Base-by-base conservation (phyloP, 2,329 filamentous ascomycete species). In the Alternaria postmessia region DNA sequence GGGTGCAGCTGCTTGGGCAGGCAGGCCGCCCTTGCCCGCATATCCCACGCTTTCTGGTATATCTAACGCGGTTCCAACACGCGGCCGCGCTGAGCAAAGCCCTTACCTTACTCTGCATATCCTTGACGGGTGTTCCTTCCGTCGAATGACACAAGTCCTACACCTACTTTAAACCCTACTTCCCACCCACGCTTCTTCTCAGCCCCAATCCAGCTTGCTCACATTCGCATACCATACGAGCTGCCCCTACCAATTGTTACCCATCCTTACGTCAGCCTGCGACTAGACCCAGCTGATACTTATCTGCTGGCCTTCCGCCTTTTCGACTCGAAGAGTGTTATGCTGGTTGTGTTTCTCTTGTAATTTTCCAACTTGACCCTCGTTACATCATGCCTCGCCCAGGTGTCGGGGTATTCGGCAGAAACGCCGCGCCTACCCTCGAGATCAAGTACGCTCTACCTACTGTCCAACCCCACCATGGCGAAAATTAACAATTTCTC, bases 401-500 rank as follows among this genome's bases (percentile, higher is more conserved):
- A 47, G 68, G 71, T 58, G 68, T 66, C 49, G 73, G 70, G 52
- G 74, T 77, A 36, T 79, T 79, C 72, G 76, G 76, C 67, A 68
- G 71, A 44, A 73, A 66, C 57, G 60, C 68, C 38, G 69, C 72
- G 58, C 75, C 77, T 38, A 67, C 71, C 49, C 68, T 79, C 56
- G 82, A 84, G 68, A 82, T 84, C 65, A 76, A 81, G 79, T 80
- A 75, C 51, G 76, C 68, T 36, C 20, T 18, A 58, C 24, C 54
- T 42, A 53, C 38, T 47, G 59, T 24, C 61, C 52, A 49, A 28
- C 30, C 44, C 49, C 38, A 16, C 22, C 53, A 38, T 51, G 41
- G 32, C 24, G n/a, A 43, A 44, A 26, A 36, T 42, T 57, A 59
- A 57, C 48, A 38, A 47, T 14, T 22, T 28, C 18, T 18, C 58